A percentile compares a stretch with the other conserved stretches of the same genome.
Evolutionary conservation across 768 basidiomycete genomes (phyloP).

Genomic region (Lyophyllum shimeji): DNA sequence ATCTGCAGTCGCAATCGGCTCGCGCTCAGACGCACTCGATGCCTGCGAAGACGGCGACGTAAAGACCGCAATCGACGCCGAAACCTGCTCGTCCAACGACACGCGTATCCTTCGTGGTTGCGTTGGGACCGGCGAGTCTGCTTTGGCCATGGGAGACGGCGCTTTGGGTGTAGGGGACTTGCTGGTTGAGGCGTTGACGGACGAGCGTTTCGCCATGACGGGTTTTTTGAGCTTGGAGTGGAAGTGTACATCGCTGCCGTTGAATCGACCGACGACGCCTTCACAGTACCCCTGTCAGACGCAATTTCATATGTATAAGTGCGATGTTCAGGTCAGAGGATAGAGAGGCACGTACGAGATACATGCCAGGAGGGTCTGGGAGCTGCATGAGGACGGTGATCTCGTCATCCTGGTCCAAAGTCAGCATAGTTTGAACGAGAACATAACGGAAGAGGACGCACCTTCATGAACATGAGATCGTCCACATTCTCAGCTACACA

Average conservation of each 20-base stretch:
- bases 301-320: background rate
- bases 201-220: conserved; percentile 70
- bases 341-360: conserved; percentile 49
- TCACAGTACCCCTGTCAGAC: conserved; percentile 75
- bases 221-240: conserved; percentile 77
- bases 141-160: conserved; percentile 7
- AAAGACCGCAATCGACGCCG: background rate
- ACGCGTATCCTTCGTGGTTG: conserved; percentile 2
- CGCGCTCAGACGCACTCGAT: background rate
- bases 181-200: conserved; percentile 23
- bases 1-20: background rate
- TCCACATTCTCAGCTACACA: conserved; percentile 71
- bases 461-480: conserved; percentile 89
- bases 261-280: conserved; percentile 80
- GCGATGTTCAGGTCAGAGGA: background rate
- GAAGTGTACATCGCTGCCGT: conserved; percentile 62
- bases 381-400: conserved; percentile 78
- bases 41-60: background rate
- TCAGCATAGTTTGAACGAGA: background rate
- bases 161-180: conserved; percentile 24
- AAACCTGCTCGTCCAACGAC: conserved; percentile 13
- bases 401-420: conserved; percentile 62
- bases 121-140: conserved; percentile 9
- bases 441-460: conserved; percentile 27
- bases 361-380: conserved; percentile 48